phyloP scores from a whole-genome alignment of 495 filamentous ascomycete species.

The Neurospora hispaniola region DNA sequence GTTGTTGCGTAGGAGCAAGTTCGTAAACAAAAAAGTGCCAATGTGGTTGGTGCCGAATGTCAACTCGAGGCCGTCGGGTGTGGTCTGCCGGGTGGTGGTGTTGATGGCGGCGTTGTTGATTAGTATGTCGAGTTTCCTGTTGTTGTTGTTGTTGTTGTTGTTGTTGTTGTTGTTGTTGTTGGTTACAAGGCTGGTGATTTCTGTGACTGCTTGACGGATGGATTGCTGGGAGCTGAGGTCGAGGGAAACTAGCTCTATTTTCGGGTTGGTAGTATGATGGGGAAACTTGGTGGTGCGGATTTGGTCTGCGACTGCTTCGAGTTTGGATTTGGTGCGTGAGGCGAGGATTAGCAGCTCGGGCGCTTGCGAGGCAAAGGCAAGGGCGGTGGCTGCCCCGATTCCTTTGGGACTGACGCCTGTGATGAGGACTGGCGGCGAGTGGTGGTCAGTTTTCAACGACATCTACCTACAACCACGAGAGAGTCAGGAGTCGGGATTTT shows the following conservation, averaged over 20 bases:
- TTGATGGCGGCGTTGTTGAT: slow-evolving; percentile 46
- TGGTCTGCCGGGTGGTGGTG: slow-evolving; percentile 23
- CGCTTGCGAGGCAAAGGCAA: slow-evolving; percentile 42
- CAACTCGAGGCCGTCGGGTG: slow-evolving; percentile 41
- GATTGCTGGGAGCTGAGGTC: slow-evolving; percentile 38
- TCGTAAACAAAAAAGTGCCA: slow-evolving; percentile 49
- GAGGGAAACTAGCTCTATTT: slow-evolving; percentile 29
- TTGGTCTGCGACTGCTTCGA: slow-evolving; percentile 35
- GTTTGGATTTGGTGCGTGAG: slow-evolving; percentile 39
- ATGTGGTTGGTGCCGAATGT: slow-evolving; percentile 51
- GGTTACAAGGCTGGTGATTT: slow-evolving; percentile 26
- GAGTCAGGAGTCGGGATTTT: background rate
- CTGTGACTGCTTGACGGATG: slow-evolving; percentile 32
- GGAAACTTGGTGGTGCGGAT: slow-evolving; percentile 27
- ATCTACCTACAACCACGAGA: too few relatives aligned
- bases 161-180: slow-evolving; percentile 21
- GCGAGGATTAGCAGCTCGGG: slow-evolving; percentile 43
- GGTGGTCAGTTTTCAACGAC: fast-evolving
- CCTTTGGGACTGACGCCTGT: slow-evolving; percentile 44
- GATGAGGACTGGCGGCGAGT: slow-evolving; percentile 22
- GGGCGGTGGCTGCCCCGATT: slow-evolving; percentile 41
- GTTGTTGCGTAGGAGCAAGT: slow-evolving; percentile 31
- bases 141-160: slow-evolving; percentile 23
- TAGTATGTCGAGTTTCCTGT: slow-evolving; percentile 36
- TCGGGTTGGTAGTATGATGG: slow-evolving; percentile 5